Conservation (phyloP, 108 stramenopile genomes). For the Cyclotella distinguenda region DNA sequence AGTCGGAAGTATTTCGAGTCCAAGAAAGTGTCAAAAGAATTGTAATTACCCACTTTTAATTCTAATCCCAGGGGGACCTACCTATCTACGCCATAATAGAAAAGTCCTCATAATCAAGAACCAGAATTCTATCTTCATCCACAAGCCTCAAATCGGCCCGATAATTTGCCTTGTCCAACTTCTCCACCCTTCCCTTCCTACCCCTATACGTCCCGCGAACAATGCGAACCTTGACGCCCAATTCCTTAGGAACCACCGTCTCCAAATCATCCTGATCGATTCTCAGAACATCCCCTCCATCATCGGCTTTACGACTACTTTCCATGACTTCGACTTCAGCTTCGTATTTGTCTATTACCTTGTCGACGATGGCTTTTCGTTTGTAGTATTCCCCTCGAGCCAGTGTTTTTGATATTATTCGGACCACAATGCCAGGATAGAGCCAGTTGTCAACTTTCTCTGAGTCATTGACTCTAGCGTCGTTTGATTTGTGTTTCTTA, state of each 20-base stretch:
- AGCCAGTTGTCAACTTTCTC: slow-evolving; percentile 69
- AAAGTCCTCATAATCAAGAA: slow-evolving; percentile 60
- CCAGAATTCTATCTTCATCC: slow-evolving; percentile 46
- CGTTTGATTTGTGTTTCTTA: not conserved
- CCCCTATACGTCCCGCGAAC: slow-evolving; percentile 73
- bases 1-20: too few relatives aligned
- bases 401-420: slow-evolving; percentile 77
- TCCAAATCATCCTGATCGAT: slow-evolving; percentile 89
- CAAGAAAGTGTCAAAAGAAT: too few relatives aligned
- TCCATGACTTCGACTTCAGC: slow-evolving; percentile 75
- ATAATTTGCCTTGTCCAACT: slow-evolving; percentile 56
- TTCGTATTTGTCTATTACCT: slow-evolving; percentile 61
- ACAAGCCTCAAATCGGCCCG: slow-evolving; percentile 48
- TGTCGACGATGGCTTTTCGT: slow-evolving; percentile 76
- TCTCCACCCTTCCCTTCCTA: slow-evolving; percentile 53
- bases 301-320: slow-evolving; percentile 25
- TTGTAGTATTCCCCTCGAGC: slow-evolving; percentile 79
- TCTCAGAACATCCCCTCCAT: slow-evolving; percentile 59
- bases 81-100: slow-evolving; percentile 31
- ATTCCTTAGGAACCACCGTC: slow-evolving; percentile 78
- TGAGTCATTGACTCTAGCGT: not conserved
- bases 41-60: not conserved
- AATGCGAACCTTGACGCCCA: slow-evolving; percentile 66
- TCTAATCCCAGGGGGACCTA: not conserved
- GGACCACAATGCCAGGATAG: slow-evolving; percentile 72